These are phyloP conservation scores for Yarrowia hollandica DNA, from an alignment of 805 yeast species.

Conservation along the genomic window DNA sequence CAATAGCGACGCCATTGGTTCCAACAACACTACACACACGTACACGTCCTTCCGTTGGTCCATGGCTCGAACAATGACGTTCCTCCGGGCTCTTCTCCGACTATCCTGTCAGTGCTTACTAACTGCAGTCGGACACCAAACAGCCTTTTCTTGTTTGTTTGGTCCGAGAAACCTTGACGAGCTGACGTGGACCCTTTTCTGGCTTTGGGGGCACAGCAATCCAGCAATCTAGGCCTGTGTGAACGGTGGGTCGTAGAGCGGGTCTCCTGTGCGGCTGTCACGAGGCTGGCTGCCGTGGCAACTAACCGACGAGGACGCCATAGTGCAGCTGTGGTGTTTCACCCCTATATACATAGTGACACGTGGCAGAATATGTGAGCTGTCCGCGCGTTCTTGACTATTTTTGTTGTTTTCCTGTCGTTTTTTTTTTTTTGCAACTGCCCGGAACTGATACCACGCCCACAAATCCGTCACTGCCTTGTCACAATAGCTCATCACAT, in stretches of 20 bases:
- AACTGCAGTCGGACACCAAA: neutral
- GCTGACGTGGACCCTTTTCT: conserved; percentile 4
- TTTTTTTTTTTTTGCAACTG: too few species aligned
- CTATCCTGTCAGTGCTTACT: conserved; percentile 9
- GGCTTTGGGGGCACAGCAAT: neutral
- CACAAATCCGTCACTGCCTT: neutral
- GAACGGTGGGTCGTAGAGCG: neutral
- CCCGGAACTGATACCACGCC: too few species aligned
- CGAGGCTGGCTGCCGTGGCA: too few species aligned
- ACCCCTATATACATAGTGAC: neutral
- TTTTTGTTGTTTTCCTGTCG: too few species aligned
- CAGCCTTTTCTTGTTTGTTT: conserved; percentile 4
- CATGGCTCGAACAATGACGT: neutral
- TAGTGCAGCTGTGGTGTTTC: too few species aligned
- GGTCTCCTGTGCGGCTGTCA: too few species aligned
- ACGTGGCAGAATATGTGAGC: too few species aligned
- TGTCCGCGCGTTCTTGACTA: too few species aligned
- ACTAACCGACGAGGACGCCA: too few species aligned
- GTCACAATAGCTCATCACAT: conserved; percentile 12
- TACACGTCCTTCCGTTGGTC: too few species aligned
- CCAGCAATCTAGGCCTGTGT: conserved; percentile 3
- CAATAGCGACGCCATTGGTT: too few species aligned
- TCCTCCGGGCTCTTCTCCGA: neutral
- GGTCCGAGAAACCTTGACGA: conserved; percentile 9
- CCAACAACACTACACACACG: too few species aligned